Evolutionary conservation across 345 rosid genomes (phyloP).

Genomic region (Arabidopsis suecica): DNA sequence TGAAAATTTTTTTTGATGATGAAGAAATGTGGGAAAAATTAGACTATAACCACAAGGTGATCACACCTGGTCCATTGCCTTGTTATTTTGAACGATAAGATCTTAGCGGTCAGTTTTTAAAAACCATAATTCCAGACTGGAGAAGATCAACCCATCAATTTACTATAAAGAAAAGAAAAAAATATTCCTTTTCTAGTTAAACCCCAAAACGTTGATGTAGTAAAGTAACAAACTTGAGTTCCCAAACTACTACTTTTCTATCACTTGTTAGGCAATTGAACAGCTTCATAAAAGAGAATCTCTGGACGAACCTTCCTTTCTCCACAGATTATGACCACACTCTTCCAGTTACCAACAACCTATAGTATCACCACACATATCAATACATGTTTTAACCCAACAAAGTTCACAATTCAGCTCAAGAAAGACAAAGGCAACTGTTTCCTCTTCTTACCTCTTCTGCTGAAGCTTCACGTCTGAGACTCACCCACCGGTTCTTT

Average conservation of each 20-base stretch:
- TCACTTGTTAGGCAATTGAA: neutral
- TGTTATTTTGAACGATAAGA: no score
- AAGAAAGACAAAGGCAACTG: neutral
- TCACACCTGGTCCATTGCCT: no score
- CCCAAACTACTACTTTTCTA: neutral
- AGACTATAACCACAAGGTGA: no score
- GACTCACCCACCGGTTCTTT: neutral
- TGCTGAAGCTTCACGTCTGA: neutral
- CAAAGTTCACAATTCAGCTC: neutral
- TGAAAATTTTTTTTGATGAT: no score
- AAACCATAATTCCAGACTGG: no score
- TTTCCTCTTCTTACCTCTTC: neutral
- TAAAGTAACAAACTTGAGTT: neutral
- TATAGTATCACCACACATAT: neutral
- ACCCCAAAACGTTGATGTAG: no score
- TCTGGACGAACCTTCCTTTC: slow-evolving; percentile 11
- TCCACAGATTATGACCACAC: neutral
- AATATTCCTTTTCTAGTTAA: no score
- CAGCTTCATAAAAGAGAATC: neutral
- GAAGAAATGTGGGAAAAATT: no score
- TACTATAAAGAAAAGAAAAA: no score
- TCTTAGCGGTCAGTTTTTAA: no score
- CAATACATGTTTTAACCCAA: neutral
- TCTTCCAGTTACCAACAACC: slow-evolving; percentile 3
- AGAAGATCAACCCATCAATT: no score